Base-by-base conservation (phyloP, 2,329 filamentous ascomycete species). In the Graphium sp. region DNA sequence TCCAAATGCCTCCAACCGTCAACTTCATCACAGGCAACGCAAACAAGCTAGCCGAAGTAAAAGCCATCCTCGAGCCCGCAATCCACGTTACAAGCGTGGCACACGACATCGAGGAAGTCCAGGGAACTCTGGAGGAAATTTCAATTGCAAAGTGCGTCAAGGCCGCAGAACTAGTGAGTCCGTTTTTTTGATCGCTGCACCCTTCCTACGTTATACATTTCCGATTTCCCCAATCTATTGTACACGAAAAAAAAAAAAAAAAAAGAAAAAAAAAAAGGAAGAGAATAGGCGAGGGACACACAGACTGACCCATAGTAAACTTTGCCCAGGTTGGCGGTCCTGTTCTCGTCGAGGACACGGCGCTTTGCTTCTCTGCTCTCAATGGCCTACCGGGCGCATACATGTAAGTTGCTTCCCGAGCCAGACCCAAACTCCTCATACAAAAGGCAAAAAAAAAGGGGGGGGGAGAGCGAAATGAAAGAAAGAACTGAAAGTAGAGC, bases 11-110 rank as follows among this genome's bases (percentile, higher is more conserved):
- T 27, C 47, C 48, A 4, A 43, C 49, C 5, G 52, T 98, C 39
- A 85, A 91, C 55, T 98, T 98, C 60, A 92, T 98, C 48, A 95
- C 87, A 2, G 80, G 87, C 52, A 98, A 98, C 56, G 73, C 76
- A 45, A 91, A 93, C 60, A 98, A 98, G 59, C 66, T 98, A 32
- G 59, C 65, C 32, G 89, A 98, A 58, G 84, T 93, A 39, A 74
- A 80, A 51, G 76, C 79, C 12, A 94, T 98, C 41, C 66, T 98
- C 4, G 74, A 76, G 41, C 61, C 68, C 7, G 68, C 66, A 19
- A 77, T 94, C 38, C 61, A 75, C 37, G 64, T 98, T 23, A 64
- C 69, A 31, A 87, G 65, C 53, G 71, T 81, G 49, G 61, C 69
- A 20, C 53, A 94, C 18, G 84, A 95, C 45, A 59, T 95, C 13